These are phyloP conservation scores for Kodamaea derodonti DNA, from an alignment of 1,139 yeast species.

Conservation along the genomic window DNA sequence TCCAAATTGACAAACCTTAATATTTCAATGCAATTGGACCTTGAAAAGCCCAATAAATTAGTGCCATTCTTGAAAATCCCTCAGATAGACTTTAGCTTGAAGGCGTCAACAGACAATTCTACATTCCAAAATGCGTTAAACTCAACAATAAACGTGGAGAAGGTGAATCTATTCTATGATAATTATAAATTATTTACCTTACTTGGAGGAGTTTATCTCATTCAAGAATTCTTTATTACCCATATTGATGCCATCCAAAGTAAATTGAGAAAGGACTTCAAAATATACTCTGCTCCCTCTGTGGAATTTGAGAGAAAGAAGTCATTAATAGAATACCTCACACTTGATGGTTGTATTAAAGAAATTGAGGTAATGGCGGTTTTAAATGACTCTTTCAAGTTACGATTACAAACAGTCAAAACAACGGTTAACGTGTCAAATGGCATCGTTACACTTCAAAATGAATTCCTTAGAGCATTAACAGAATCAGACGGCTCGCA, in stretches of 20 bases:
- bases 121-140: slow-evolving; percentile 22
- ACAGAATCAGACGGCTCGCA: slow-evolving; percentile 51
- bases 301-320: slow-evolving; percentile 3
- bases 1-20: slow-evolving; percentile 16
- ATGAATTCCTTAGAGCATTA: slow-evolving; percentile 44
- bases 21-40: slow-evolving; percentile 27
- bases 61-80: slow-evolving; percentile 18
- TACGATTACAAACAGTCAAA: slow-evolving; percentile 43
- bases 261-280: slow-evolving; percentile 24
- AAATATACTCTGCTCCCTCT: slow-evolving; percentile 13
- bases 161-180: slow-evolving; percentile 38
- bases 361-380: slow-evolving; percentile 21
- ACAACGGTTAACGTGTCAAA: slow-evolving; percentile 16
- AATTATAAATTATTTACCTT: slow-evolving; percentile 48
- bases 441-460: slow-evolving; percentile 17
- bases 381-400: slow-evolving; percentile 47
- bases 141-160: slow-evolving; percentile 25
- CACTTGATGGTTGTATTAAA: slow-evolving; percentile 16
- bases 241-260: slow-evolving; percentile 27
- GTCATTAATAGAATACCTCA: slow-evolving; percentile 11
- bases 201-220: slow-evolving; percentile 51
- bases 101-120: slow-evolving; percentile 12
- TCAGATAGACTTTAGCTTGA: slow-evolving; percentile 11
- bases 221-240: slow-evolving; percentile 43
- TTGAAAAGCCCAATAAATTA: slow-evolving; percentile 11